Percentiles rank a stretch among this genome's conserved stretches.
phyloP scores from a whole-genome alignment of 2,329 filamentous ascomycete species.

The Cryoendolithus antarcticus region DNA sequence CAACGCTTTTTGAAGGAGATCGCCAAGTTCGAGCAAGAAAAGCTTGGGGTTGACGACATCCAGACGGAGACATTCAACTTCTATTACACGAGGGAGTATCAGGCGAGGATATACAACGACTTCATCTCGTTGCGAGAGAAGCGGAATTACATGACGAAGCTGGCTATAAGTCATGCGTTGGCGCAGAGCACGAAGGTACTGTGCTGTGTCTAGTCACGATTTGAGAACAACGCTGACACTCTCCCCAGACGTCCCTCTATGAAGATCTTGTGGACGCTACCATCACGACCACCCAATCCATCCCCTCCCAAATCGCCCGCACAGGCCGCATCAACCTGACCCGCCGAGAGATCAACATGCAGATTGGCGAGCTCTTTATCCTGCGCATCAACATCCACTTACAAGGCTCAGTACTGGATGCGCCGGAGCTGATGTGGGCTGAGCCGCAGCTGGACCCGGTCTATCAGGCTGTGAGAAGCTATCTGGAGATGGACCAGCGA shows the following conservation, averaged over 20 bases:
- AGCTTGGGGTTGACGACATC: constrained; percentile 74
- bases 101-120: constrained; percentile 97
- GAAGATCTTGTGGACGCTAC: constrained; percentile 91
- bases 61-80: constrained; percentile 99
- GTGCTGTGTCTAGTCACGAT: neutral
- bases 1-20: constrained; percentile 86
- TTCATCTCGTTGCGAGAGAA: constrained; percentile 93
- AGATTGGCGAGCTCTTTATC: constrained; percentile 97
- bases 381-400: constrained; percentile 95
- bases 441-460: constrained; percentile 94
- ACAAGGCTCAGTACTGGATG: constrained; percentile 91
- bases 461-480: constrained; percentile 88
- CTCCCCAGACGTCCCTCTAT: constrained; percentile 71
- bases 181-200: constrained; percentile 84
- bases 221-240: constrained; percentile 4
- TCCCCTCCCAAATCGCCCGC: constrained; percentile 81
- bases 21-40: constrained; percentile 85
- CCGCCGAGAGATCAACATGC: constrained; percentile 93
- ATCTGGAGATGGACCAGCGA: constrained; percentile 95
- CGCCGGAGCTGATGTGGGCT: constrained; percentile 95
- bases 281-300: constrained; percentile 83
- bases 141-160: constrained; percentile 94
- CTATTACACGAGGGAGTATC: constrained; percentile 96
- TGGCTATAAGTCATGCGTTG: constrained; percentile 89
- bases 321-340: constrained; percentile 87